Evolutionary conservation across 805 yeast genomes (phyloP).

Genomic region (Millerozyma miso): DNA sequence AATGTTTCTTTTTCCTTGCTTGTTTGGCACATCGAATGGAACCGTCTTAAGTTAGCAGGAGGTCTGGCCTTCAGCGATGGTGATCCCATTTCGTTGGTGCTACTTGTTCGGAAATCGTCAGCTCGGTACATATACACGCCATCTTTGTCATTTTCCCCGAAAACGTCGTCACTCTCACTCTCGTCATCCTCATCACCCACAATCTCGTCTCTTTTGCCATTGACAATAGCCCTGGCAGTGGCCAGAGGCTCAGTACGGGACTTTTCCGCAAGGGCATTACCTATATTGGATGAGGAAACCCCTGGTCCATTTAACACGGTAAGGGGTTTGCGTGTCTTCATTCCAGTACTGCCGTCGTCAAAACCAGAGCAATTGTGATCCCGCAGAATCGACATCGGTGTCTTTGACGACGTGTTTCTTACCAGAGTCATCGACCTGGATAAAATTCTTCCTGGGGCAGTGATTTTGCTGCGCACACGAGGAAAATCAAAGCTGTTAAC

Average conservation of each 20-base stretch:
- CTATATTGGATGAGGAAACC: background rate
- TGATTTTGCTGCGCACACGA: conserved; percentile 17
- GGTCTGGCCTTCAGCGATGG: conserved; percentile 23
- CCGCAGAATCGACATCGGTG: background rate
- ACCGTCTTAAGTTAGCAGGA: conserved; percentile 45
- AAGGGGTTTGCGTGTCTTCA: background rate
- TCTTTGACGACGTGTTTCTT: conserved; percentile 11
- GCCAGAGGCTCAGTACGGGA: background rate
- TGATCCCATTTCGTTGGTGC: conserved; percentile 2
- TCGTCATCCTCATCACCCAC: background rate
- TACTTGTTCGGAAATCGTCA: background rate
- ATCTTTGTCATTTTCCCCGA: background rate
- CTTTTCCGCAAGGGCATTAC: background rate
- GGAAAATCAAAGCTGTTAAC: conserved; percentile 20
- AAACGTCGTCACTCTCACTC: background rate
- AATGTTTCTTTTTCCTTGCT: conserved; percentile 26
- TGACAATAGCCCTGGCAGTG: background rate
- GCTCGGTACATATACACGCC: background rate
- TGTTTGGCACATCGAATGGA: conserved; percentile 66
- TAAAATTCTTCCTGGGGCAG: conserved; percentile 16
- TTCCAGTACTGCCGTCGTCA: background rate
- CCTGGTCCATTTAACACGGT: background rate
- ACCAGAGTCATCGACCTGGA: conserved; percentile 18
- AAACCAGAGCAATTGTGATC: background rate
- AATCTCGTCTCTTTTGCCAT: background rate